Evolutionary conservation across 306 rosid species (phyloP).

Genomic region (Pyrus betulifolia): DNA sequence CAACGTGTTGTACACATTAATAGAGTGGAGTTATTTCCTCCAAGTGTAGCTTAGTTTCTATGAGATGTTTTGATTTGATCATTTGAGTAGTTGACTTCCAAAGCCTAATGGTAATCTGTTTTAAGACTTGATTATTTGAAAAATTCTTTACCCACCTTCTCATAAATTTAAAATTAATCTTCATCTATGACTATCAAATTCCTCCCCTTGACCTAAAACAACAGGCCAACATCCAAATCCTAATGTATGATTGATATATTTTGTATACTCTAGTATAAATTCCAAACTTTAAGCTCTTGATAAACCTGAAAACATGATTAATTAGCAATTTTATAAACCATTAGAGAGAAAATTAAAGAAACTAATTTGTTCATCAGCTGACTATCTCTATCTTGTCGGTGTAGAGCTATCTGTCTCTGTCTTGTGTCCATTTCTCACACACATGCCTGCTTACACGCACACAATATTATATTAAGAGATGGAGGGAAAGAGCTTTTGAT

Average conservation of each 20-base stretch:
- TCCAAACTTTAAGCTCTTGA: not conserved
- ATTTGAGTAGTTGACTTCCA: not conserved
- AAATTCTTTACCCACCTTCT: not conserved
- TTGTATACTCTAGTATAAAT: not conserved
- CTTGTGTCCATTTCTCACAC: not conserved
- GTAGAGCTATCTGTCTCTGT: not conserved
- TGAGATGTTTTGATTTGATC: not conserved
- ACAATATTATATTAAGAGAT: not conserved
- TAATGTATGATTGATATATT: not conserved
- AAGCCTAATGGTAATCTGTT: not conserved
- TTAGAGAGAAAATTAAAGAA: not conserved
- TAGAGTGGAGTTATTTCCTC: not conserved
- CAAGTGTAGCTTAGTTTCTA: not conserved
- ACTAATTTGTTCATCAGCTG: not conserved
- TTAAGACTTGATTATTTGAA: not conserved
- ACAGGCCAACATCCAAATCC: not conserved
- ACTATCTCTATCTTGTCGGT: not conserved
- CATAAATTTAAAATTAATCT: not conserved
- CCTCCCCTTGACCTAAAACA: not conserved
- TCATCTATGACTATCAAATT: not conserved
- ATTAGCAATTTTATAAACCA: not conserved
- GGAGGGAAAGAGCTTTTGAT: not conserved
- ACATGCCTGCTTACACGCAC: not conserved
- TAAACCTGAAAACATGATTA: not conserved
- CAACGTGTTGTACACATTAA: not conserved